A percentile compares a stretch with the other conserved stretches of the same genome.
phyloP scores from a whole-genome alignment of 202 grass and related monocot species.

The Alloteropsis angusta region DNA sequence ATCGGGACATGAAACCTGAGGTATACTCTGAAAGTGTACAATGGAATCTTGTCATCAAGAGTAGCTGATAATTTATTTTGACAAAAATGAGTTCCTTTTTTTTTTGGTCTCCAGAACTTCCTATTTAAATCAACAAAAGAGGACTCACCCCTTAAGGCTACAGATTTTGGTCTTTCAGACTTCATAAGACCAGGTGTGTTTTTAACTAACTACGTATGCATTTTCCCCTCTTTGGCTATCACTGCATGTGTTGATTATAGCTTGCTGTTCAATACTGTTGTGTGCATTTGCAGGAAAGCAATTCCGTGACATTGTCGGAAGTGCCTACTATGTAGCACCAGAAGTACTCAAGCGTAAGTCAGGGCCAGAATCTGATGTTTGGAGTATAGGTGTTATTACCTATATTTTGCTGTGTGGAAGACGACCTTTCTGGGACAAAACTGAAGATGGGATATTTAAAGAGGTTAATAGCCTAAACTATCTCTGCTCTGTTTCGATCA shows the following conservation, averaged over 20 bases:
- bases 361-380: conserved; percentile 83
- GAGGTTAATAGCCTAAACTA: conserved; percentile 44
- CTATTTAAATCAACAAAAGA: conserved; percentile 82
- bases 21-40: conserved; percentile 33
- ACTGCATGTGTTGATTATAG: too few relatives aligned
- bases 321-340: conserved; percentile 91
- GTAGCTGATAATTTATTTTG: not conserved
- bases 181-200: conserved; percentile 92
- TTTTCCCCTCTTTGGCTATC: too few relatives aligned
- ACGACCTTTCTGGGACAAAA: conserved; percentile 96
- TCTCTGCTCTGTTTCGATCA: not conserved
- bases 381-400: conserved; percentile 97
- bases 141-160: conserved; percentile 75
- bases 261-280: too few relatives aligned
- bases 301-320: conserved; percentile 85
- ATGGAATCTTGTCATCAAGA: not conserved
- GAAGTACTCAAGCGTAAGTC: conserved; percentile 84
- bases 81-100: not conserved
- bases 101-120: conserved; percentile 69
- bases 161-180: conserved; percentile 96
- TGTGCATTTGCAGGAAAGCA: conserved; percentile 80
- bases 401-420: conserved; percentile 91
- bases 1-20: conserved; percentile 99
- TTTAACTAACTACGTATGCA: too few relatives aligned
- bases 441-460: conserved; percentile 96